A percentile compares a stretch with the other conserved stretches of the same genome.
phyloP scores from a whole-genome alignment of 352 stramenopile species.

The Thraustochytrium striatum region DNA sequence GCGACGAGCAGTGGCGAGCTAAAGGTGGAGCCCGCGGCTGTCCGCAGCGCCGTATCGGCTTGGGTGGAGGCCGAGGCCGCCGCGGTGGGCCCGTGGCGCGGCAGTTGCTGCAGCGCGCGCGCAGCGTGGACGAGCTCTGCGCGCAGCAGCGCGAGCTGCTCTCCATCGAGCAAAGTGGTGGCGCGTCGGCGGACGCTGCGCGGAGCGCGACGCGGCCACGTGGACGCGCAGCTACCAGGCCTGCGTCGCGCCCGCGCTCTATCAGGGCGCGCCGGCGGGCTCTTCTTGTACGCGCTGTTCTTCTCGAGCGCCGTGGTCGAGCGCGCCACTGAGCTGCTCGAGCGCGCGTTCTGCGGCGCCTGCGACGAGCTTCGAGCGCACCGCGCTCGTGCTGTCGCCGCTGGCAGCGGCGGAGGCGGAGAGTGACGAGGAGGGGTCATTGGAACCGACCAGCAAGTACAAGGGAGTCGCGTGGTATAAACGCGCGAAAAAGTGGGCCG shows the following conservation, averaged over 20 bases:
- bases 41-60: background rate
- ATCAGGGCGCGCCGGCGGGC: background rate
- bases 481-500: too few species aligned
- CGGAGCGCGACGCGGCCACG: conserved; percentile 4
- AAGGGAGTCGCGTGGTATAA: too few species aligned
- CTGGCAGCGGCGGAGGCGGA: too few species aligned
- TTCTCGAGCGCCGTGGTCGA: background rate
- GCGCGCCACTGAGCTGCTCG: background rate
- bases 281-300: conserved; percentile 25
- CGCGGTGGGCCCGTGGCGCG: background rate
- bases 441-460: too few species aligned
- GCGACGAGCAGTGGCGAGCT: too few species aligned
- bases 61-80: background rate
- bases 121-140: background rate
- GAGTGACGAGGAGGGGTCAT: too few species aligned
- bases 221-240: background rate
- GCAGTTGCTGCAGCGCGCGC: background rate
- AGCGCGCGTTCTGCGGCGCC: background rate
- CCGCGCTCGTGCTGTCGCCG: too few species aligned
- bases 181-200: conserved; percentile 12
- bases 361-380: conserved; percentile 10
- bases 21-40: background rate
- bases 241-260: background rate
- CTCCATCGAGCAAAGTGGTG: conserved; percentile 11
- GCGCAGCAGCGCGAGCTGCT: background rate